Evolutionary conservation across 371 early-diverging fungal genomes (phyloP).

Genomic region (Sporodiniella umbellata): DNA sequence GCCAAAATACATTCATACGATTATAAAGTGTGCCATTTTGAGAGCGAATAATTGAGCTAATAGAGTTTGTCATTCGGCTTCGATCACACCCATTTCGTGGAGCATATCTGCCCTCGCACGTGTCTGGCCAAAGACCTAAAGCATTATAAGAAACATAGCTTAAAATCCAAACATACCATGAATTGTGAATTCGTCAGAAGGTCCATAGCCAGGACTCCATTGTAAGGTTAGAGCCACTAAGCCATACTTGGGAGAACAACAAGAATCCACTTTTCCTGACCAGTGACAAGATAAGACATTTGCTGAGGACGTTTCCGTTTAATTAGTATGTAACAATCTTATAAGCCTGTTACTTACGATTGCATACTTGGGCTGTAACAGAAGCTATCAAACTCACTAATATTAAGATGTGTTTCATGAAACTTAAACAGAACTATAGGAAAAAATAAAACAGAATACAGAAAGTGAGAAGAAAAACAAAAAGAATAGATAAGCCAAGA

Average conservation of each 20-base stretch:
- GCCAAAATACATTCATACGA: conserved; percentile 72
- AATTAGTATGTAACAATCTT: neutral
- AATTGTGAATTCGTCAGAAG: conserved; percentile 47
- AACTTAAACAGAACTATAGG: neutral
- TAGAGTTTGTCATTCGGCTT: conserved; percentile 47
- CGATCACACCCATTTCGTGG: conserved; percentile 67
- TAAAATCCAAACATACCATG: conserved; percentile 29
- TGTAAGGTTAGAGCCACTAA: conserved; percentile 58
- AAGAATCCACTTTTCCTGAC: conserved; percentile 41
- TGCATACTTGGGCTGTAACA: neutral
- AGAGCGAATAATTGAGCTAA: conserved; percentile 40
- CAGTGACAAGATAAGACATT: conserved; percentile 39
- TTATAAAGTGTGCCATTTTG: conserved; percentile 38
- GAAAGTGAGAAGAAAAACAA: too few relatives aligned
- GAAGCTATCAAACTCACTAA: neutral
- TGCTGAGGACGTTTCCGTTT: too few relatives aligned
- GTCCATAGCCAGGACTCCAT: conserved; percentile 44
- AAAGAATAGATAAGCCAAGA: neutral
- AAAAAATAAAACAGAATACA: conserved; percentile 1
- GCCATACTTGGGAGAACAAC: conserved; percentile 72
- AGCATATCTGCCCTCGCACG: conserved; percentile 58
- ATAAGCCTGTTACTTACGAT: neutral
- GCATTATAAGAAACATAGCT: neutral
- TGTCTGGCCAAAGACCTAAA: conserved; percentile 74
- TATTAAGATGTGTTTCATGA: conserved; percentile 5